These are phyloP conservation scores for Citrus inodora DNA, from an alignment of 345 rosid genomes.

Conservation along the genomic window DNA sequence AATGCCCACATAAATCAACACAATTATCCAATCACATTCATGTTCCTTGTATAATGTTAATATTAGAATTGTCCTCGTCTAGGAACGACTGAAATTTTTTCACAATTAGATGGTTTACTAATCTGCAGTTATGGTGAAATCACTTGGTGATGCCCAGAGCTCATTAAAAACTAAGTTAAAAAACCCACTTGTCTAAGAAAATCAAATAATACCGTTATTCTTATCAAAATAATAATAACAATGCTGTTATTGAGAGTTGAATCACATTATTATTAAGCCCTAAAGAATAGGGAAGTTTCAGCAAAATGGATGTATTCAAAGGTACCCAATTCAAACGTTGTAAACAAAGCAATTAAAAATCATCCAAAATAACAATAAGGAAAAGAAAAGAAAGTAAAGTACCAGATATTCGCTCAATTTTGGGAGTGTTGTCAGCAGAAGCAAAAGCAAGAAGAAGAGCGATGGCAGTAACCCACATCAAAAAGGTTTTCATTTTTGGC, in stretches of 20 bases:
- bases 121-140: not conserved
- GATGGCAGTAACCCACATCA: slow-evolving; percentile 31
- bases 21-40: not conserved
- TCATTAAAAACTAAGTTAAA: too few relatives aligned
- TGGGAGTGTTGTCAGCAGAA: slow-evolving; percentile 37
- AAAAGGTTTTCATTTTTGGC: slow-evolving; percentile 30
- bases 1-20: not conserved
- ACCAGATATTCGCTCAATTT: slow-evolving; percentile 85
- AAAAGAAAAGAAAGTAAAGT: not conserved
- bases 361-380: not conserved
- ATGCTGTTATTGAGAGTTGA: not conserved
- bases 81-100: not conserved
- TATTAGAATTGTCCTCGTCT: not conserved
- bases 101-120: too few relatives aligned
- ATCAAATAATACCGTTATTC: too few relatives aligned
- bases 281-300: not conserved
- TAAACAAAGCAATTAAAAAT: not conserved
- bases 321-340: not conserved
- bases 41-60: not conserved
- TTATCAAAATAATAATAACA: too few relatives aligned
- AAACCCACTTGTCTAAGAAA: not conserved
- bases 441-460: slow-evolving; percentile 21
- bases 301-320: not conserved
- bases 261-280: not conserved
- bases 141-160: not conserved